Percentiles rank a stretch among this genome's conserved stretches.
Conservation (phyloP, 1,284 basidiomycete species). For the Termitomyces sp. region DNA sequence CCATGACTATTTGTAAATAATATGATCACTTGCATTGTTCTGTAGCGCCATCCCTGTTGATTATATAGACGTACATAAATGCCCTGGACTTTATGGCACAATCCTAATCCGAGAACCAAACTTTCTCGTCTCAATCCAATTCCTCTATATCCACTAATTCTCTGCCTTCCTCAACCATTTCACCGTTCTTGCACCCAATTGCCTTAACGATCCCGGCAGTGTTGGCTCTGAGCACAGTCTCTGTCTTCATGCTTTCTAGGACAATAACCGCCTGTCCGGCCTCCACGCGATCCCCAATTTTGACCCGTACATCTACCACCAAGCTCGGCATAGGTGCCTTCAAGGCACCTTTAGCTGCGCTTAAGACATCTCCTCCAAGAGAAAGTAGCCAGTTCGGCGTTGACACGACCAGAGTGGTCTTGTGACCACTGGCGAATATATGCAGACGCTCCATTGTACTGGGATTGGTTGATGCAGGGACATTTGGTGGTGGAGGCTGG, state of each 20-base stretch:
- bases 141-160: slow-evolving; percentile 67
- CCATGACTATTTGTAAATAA: background rate
- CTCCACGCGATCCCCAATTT: slow-evolving; percentile 71
- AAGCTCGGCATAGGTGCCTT: slow-evolving; percentile 87
- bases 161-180: slow-evolving; percentile 85
- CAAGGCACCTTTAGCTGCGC: slow-evolving; percentile 49
- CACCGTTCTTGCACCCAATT: slow-evolving; percentile 74
- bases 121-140: slow-evolving; percentile 15
- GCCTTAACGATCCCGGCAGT: slow-evolving; percentile 63
- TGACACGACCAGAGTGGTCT: slow-evolving; percentile 57
- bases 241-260: slow-evolving; percentile 95
- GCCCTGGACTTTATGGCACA: background rate
- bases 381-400: slow-evolving; percentile 64
- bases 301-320: slow-evolving; percentile 81
- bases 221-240: slow-evolving; percentile 77
- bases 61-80: background rate
- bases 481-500: slow-evolving; percentile 49
- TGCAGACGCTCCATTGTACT: slow-evolving; percentile 66
- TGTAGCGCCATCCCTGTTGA: background rate
- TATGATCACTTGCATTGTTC: background rate
- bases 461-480: slow-evolving; percentile 46
- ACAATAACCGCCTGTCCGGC: slow-evolving; percentile 79
- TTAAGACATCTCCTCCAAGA: slow-evolving; percentile 51
- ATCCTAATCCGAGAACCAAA: background rate
- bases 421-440: slow-evolving; percentile 55